Evolutionary conservation across 495 filamentous ascomycete species (phyloP).

Genomic region (Aspergillus panamensis): DNA sequence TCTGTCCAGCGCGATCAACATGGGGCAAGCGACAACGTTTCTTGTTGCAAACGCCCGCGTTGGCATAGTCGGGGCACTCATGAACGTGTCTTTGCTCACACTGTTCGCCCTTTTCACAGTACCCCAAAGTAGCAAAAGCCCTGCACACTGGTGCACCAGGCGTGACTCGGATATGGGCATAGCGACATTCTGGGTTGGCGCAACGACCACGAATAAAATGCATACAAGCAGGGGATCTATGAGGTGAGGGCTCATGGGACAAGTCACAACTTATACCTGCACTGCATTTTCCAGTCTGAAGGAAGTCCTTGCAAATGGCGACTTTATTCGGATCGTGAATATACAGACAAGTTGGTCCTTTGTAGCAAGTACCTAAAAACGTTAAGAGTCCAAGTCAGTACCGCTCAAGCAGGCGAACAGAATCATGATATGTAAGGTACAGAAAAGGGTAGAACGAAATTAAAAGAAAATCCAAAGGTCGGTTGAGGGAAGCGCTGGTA

Average conservation of each 20-base stretch:
- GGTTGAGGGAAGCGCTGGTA: constrained; percentile 46
- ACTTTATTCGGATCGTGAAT: constrained; percentile 84
- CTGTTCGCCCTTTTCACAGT: constrained; percentile 76
- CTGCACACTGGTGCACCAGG: constrained; percentile 80
- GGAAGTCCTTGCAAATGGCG: constrained; percentile 84
- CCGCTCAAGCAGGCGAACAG: neutral
- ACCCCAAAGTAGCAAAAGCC: constrained; percentile 80
- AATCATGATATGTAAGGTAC: neutral
- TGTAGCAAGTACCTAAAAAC: constrained; percentile 70
- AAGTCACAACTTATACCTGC: constrained; percentile 84
- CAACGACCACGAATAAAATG: constrained; percentile 91
- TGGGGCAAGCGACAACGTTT: constrained; percentile 83
- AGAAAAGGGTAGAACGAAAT: constrained; percentile 9
- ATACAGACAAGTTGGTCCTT: constrained; percentile 76
- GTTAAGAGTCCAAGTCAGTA: constrained; percentile 30
- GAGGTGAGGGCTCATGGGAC: constrained; percentile 82
- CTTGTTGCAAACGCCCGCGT: constrained; percentile 77
- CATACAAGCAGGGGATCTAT: constrained; percentile 82
- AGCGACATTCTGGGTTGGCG: constrained; percentile 82
- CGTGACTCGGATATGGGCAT: constrained; percentile 81
- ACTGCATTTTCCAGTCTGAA: constrained; percentile 74
- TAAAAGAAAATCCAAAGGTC: constrained; percentile 3
- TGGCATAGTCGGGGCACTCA: constrained; percentile 95
- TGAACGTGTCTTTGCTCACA: constrained; percentile 81
- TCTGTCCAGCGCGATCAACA: constrained; percentile 76